Conservation (phyloP, 192 early-diverging fungal genomes). For the Bifiguratus adelaidae region DNA sequence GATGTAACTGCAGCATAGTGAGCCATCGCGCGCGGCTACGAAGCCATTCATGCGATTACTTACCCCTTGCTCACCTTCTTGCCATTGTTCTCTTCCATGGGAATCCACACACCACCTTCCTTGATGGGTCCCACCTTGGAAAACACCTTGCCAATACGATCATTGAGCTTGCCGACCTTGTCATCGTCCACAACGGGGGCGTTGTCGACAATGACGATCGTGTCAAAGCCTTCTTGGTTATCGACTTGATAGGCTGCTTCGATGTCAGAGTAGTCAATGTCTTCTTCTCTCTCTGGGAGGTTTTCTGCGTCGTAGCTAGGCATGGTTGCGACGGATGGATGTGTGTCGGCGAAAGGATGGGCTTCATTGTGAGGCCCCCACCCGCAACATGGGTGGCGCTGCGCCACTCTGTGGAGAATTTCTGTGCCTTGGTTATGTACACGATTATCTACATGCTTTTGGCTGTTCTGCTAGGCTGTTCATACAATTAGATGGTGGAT, state of each 20-base stretch:
- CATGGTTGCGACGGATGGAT: conserved; percentile 19
- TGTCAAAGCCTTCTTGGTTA: conserved; percentile 65
- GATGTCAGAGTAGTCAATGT: conserved; percentile 91
- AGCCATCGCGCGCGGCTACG: neutral
- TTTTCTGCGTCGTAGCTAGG: conserved; percentile 42
- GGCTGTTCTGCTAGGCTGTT: no score
- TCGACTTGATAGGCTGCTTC: conserved; percentile 62
- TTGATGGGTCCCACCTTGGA: conserved; percentile 66
- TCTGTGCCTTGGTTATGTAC: no score
- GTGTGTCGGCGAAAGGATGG: neutral
- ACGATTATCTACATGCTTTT: no score
- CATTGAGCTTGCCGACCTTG: conserved; percentile 81
- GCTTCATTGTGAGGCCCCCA: no score
- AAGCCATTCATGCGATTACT: neutral
- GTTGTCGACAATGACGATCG: conserved; percentile 88
- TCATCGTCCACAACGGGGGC: conserved; percentile 75
- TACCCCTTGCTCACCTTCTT: conserved; percentile 76
- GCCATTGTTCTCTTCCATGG: conserved; percentile 60
- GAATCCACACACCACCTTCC: conserved; percentile 81
- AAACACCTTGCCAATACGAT: conserved; percentile 68
- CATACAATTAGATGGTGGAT: no score
- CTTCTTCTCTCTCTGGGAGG: conserved; percentile 58
- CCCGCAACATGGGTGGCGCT: no score
- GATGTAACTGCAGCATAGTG: conserved; percentile 44
- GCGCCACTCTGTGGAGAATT: no score